Evolutionary conservation across 2,329 filamentous ascomycete species (phyloP).

Genomic region (Penicillium crustosum): DNA sequence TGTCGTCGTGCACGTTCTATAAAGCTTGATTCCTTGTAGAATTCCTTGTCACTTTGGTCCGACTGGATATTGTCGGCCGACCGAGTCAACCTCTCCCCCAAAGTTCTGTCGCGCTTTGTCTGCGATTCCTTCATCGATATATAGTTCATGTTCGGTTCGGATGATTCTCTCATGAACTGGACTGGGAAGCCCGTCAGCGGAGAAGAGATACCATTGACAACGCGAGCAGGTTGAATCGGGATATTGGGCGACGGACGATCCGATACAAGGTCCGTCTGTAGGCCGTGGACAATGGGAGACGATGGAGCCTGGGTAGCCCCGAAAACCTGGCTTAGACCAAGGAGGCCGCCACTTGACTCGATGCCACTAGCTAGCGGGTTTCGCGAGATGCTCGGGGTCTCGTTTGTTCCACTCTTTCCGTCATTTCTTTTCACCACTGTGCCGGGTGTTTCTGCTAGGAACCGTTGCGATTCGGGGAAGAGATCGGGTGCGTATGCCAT

Average conservation of each 20-base stretch:
- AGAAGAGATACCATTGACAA: conserved; percentile 39
- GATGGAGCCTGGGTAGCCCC: conserved; percentile 50
- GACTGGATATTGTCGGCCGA: conserved; percentile 38
- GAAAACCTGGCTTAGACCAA: conserved; percentile 51
- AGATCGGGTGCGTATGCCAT: conserved; percentile 39
- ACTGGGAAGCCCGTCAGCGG: conserved; percentile 36
- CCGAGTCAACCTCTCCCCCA: conserved; percentile 34
- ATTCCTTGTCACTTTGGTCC: conserved; percentile 43
- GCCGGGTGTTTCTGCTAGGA: conserved; percentile 45
- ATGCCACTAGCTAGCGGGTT: conserved; percentile 44
- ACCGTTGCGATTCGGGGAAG: conserved; percentile 50
- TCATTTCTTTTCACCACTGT: conserved; percentile 38
- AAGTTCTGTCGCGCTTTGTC: conserved; percentile 38
- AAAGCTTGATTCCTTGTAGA: conserved; percentile 45
- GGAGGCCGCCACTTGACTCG: conserved; percentile 40
- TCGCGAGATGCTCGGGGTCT: conserved; percentile 43
- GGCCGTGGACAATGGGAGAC: conserved; percentile 43
- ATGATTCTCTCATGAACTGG: conserved; percentile 37
- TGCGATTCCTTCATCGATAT: conserved; percentile 50
- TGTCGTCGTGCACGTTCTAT: conserved; percentile 36
- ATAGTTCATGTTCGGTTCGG: conserved; percentile 46
- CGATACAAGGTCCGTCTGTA: conserved; percentile 41
- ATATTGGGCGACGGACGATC: conserved; percentile 53
- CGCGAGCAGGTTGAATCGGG: conserved; percentile 41
- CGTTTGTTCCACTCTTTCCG: conserved; percentile 27